Conservation (phyloP, 2,329 filamentous ascomycete genomes). For the Erysiphe pulchra region DNA sequence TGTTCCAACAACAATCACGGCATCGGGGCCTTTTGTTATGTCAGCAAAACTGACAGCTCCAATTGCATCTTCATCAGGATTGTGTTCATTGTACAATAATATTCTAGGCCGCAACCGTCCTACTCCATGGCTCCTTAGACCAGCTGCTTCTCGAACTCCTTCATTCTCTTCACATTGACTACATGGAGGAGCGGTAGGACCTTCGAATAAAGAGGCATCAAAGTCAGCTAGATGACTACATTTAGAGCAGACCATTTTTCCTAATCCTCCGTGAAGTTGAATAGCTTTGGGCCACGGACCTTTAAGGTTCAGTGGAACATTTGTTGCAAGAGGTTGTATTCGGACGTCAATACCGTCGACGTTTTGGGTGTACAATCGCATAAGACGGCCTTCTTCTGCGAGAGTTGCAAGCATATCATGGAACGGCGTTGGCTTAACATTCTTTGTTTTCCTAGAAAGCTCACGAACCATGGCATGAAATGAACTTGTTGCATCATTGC, state of each 20-base stretch:
- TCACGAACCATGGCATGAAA: conserved; percentile 94
- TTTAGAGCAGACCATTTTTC: conserved; percentile 94
- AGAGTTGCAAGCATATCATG: conserved; percentile 84
- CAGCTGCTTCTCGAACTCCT: conserved; percentile 46
- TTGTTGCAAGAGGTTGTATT: conserved; percentile 53
- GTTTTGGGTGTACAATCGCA: conserved; percentile 89
- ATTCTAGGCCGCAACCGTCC: conserved; percentile 76
- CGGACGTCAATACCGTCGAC: conserved; percentile 85
- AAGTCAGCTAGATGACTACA: conserved; percentile 58
- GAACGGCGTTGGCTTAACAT: conserved; percentile 62
- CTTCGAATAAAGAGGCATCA: conserved; percentile 54
- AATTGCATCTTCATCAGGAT: conserved; percentile 90
- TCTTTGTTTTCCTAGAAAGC: conserved; percentile 52
- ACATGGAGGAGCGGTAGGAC: conserved; percentile 63
- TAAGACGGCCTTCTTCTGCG: conserved; percentile 59
- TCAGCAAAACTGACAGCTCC: conserved; percentile 74
- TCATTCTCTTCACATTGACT: conserved; percentile 49
- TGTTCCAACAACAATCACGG: conserved; percentile 82
- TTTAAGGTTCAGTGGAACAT: conserved; percentile 55
- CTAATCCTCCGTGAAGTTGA: conserved; percentile 76
- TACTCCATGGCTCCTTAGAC: conserved; percentile 81
- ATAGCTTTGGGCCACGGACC: conserved; percentile 84
- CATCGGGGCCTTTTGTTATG: conserved; percentile 63
- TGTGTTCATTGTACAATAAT: conserved; percentile 91
- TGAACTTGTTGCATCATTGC: conserved; percentile 62